phyloP scores from a whole-genome alignment of 768 basidiomycete genomes.

The Tremella yokohamensis region DNA sequence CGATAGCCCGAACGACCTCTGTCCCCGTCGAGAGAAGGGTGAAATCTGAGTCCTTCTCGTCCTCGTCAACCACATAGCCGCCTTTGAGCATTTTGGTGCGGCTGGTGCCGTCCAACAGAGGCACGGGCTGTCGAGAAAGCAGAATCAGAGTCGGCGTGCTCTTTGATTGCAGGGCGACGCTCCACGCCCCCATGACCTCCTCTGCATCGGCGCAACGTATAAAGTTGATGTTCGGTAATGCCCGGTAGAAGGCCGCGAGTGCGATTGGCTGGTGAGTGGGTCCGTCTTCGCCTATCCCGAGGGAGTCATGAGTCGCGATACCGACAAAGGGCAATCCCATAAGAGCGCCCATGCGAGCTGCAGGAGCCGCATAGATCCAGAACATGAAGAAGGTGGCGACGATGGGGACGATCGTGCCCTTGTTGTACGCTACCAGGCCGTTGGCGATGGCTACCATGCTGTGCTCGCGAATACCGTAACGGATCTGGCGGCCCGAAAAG shows the following conservation, averaged over 20 bases:
- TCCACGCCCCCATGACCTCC: slow-evolving; percentile 45
- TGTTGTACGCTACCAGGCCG: slow-evolving; percentile 47
- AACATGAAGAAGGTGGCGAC: slow-evolving; percentile 51
- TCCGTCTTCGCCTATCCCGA: slow-evolving; percentile 50
- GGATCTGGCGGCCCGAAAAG: slow-evolving; percentile 45
- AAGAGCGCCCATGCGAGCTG: slow-evolving; percentile 46
- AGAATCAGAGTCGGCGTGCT: slow-evolving; percentile 38
- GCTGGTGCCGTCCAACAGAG: slow-evolving; percentile 37
- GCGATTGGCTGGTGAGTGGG: slow-evolving; percentile 50
- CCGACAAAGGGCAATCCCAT: slow-evolving; percentile 48
- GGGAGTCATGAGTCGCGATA: slow-evolving; percentile 49
- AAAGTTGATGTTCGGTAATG: slow-evolving; percentile 45
- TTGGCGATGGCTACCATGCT: slow-evolving; percentile 47
- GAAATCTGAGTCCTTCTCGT: slow-evolving; percentile 28
- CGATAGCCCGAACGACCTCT: slow-evolving; percentile 43
- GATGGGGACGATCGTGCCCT: slow-evolving; percentile 48
- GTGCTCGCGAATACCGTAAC: slow-evolving; percentile 48
- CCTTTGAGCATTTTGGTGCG: slow-evolving; percentile 35
- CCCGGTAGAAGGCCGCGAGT: slow-evolving; percentile 39
- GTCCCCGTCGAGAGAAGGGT: slow-evolving; percentile 46
- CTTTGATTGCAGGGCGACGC: slow-evolving; percentile 28
- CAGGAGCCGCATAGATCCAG: slow-evolving; percentile 49
- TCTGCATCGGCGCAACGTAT: slow-evolving; percentile 48
- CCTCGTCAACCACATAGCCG: slow-evolving; percentile 39
- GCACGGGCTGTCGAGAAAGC: slow-evolving; percentile 44